Evolutionary conservation across 2,329 filamentous ascomycete genomes (phyloP).

Genomic region (Sclerotinia sclerotiorum): DNA sequence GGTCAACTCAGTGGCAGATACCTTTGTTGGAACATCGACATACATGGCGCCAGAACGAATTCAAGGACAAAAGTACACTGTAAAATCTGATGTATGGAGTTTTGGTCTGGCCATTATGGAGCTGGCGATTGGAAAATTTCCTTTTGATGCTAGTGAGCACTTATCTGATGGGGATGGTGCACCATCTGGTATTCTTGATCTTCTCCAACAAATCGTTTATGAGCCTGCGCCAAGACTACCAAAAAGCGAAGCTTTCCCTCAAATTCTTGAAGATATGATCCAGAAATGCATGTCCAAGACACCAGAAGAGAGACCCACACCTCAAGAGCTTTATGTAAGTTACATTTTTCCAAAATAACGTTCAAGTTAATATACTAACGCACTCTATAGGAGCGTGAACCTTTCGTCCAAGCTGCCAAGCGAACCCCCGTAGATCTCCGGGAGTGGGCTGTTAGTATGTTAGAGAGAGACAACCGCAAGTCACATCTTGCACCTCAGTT

Average conservation of each 20-base stretch:
- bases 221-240: slow-evolving; percentile 91
- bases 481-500: slow-evolving; percentile 83
- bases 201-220: slow-evolving; percentile 95
- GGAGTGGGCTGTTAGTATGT: slow-evolving; percentile 90
- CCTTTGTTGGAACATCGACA: slow-evolving; percentile 96
- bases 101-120: slow-evolving; percentile 96
- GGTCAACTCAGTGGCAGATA: slow-evolving; percentile 96
- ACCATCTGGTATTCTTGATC: slow-evolving; percentile 91
- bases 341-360: slow-evolving; percentile 24
- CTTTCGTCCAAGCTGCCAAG: slow-evolving; percentile 95
- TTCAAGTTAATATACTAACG: slow-evolving; percentile 23
- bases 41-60: slow-evolving; percentile 99
- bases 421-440: slow-evolving; percentile 90
- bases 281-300: slow-evolving; percentile 93
- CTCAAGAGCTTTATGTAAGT: slow-evolving; percentile 86
- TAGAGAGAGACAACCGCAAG: slow-evolving; percentile 94
- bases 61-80: slow-evolving; percentile 93
- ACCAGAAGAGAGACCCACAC: slow-evolving; percentile 84
- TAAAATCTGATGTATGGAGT: slow-evolving; percentile 98
- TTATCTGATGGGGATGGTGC: slow-evolving; percentile 73
- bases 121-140: slow-evolving; percentile 94
- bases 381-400: slow-evolving; percentile 71
- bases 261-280: slow-evolving; percentile 94
- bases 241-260: slow-evolving; percentile 95
- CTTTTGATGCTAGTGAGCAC: slow-evolving; percentile 76